These are phyloP conservation scores for Mucor saturninus DNA, from an alignment of 371 early-diverging fungal genomes.

Conservation along the genomic window DNA sequence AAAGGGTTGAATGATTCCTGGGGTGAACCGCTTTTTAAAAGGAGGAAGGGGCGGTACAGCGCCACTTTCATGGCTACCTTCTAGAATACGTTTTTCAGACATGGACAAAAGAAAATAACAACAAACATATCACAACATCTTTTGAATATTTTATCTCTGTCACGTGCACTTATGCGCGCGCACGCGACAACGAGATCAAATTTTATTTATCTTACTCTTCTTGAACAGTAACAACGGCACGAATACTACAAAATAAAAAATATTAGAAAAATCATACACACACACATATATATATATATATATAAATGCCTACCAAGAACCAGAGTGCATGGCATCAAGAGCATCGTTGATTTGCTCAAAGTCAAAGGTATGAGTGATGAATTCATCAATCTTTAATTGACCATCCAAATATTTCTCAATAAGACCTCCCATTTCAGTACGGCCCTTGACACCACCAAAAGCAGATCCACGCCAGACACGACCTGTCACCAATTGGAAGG, in stretches of 20 bases:
- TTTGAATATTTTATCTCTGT: neutral
- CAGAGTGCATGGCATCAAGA: slow-evolving; percentile 87
- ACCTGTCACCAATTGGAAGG: slow-evolving; percentile 94
- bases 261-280: neutral
- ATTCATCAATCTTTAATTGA: slow-evolving; percentile 89
- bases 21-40: slow-evolving; percentile 4
- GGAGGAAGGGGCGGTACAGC: neutral
- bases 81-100: slow-evolving; percentile 1
- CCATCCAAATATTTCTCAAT: slow-evolving; percentile 86
- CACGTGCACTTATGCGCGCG: neutral
- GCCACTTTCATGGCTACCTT: neutral
- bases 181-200: neutral
- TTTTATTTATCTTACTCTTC: slow-evolving; percentile 19
- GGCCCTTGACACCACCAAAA: slow-evolving; percentile 96
- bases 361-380: slow-evolving; percentile 82
- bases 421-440: slow-evolving; percentile 86
- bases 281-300: neutral
- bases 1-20: neutral
- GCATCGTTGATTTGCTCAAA: slow-evolving; percentile 91
- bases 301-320: slow-evolving; percentile 61
- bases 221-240: slow-evolving; percentile 59
- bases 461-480: slow-evolving; percentile 96
- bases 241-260: slow-evolving; percentile 51
- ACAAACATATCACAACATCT: neutral
- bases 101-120: neutral